Evolutionary conservation across 108 stramenopile genomes (phyloP).

Genomic region (Craspedostauros australis): DNA sequence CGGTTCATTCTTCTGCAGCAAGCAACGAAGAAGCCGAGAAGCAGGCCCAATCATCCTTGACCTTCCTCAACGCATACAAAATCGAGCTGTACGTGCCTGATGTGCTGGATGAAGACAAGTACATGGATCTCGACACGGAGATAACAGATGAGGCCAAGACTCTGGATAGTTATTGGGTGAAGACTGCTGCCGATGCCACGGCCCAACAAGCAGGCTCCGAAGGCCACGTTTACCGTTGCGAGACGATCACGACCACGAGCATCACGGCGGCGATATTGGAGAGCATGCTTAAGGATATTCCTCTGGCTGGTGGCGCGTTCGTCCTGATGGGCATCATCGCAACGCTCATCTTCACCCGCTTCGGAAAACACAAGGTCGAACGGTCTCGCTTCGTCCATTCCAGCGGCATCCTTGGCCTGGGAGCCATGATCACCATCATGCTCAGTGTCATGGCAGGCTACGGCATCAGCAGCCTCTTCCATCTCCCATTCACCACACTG

Average conservation of each 20-base stretch:
- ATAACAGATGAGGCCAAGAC: background rate
- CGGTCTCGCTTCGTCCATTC: too few relatives aligned
- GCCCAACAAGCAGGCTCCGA: too few relatives aligned
- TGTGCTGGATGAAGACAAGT: too few relatives aligned
- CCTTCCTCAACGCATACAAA: background rate
- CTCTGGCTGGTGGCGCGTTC: slow-evolving; percentile 2
- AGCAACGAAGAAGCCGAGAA: too few relatives aligned
- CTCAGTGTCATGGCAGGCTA: slow-evolving; percentile 6
- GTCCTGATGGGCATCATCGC: background rate
- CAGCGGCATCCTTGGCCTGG: background rate
- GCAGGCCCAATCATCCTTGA: background rate
- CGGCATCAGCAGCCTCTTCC: slow-evolving; percentile 1
- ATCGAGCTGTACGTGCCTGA: background rate
- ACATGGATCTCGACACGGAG: background rate
- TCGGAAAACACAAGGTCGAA: too few relatives aligned
- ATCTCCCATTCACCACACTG: slow-evolving; percentile 3
- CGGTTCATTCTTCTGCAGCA: too few relatives aligned
- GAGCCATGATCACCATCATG: background rate
- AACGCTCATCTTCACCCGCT: background rate
- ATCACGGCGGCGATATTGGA: background rate
- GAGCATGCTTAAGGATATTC: background rate
- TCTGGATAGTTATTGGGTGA: background rate
- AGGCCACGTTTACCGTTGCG: background rate
- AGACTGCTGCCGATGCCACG: background rate
- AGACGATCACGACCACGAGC: background rate